Conservation (phyloP, 805 yeast genomes). For the Pichia heedii region DNA sequence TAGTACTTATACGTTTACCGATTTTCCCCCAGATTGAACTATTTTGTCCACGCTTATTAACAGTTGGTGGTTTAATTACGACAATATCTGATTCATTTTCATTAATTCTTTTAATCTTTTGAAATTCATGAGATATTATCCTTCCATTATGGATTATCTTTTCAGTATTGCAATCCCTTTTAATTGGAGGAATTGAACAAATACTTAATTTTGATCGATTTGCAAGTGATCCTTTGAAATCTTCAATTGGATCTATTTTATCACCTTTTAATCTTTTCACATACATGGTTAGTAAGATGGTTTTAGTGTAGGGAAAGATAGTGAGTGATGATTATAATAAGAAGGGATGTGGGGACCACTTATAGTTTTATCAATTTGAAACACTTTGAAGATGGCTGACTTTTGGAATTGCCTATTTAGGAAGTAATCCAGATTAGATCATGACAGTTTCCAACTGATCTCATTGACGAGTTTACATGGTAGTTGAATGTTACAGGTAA, state of each 20-base stretch:
- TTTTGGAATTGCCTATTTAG: background rate
- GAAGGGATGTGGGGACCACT: background rate
- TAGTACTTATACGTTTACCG: slow-evolving; percentile 4
- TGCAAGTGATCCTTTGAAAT: slow-evolving; percentile 14
- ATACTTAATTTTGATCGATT: slow-evolving; percentile 6
- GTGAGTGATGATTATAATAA: background rate
- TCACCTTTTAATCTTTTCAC: slow-evolving; percentile 20
- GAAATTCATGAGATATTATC: background rate
- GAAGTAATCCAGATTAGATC: background rate
- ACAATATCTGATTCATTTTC: background rate
- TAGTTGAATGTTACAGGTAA: no score
- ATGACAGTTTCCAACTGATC: background rate
- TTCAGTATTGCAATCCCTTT: background rate
- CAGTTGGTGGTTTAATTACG: background rate
- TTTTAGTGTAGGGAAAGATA: no score
- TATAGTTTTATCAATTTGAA: background rate
- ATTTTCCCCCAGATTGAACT: background rate
- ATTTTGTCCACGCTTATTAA: background rate
- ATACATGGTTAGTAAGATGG: slow-evolving; percentile 4
- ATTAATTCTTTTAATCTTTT: background rate
- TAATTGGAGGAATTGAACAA: slow-evolving; percentile 1
- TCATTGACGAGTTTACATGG: no score
- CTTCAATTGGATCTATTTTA: slow-evolving; percentile 14
- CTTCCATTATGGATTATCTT: background rate
- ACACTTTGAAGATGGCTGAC: background rate